Percentiles rank a stretch among this genome's conserved stretches.
Evolutionary conservation across 2,329 filamentous ascomycete genomes (phyloP).

Genomic region (Colletotrichum sp.): DNA sequence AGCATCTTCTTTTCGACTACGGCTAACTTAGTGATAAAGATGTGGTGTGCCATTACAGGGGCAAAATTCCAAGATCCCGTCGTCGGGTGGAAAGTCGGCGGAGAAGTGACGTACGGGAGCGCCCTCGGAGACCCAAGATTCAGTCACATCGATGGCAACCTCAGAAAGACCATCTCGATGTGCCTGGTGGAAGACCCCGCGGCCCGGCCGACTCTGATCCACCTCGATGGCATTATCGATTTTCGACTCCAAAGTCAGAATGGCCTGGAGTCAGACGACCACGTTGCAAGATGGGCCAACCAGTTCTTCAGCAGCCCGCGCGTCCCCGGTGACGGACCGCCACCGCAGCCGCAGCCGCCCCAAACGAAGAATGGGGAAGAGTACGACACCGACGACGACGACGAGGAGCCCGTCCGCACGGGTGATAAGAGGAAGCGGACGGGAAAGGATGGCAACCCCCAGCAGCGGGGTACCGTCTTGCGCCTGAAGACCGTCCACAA

Average conservation of each 20-base stretch:
- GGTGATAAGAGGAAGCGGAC: not conserved
- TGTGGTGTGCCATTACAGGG: slow-evolving; percentile 21
- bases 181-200: slow-evolving; percentile 31
- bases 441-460: not conserved
- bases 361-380: not conserved
- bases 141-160: slow-evolving; percentile 22
- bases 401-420: not conserved
- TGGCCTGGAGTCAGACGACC: slow-evolving; percentile 16
- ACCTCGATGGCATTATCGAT: slow-evolving; percentile 24
- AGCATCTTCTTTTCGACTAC: too few species aligned
- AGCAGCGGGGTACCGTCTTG: not conserved
- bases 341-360: not conserved
- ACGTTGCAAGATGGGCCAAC: slow-evolving; percentile 15
- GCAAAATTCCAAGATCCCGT: not conserved
- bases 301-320: slow-evolving; percentile 7
- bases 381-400: not conserved
- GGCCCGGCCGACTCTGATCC: slow-evolving; percentile 28
- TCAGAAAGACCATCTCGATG: slow-evolving; percentile 26
- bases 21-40: slow-evolving; percentile 1
- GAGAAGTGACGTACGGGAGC: slow-evolving; percentile 8
- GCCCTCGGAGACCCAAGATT: slow-evolving; percentile 6
- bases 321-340: not conserved
- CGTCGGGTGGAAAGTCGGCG: not conserved
- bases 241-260: slow-evolving; percentile 20
- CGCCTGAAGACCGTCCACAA: not conserved